These are phyloP conservation scores for Podaxis pistillaris DNA, from an alignment of 768 basidiomycete species.

Conservation along the genomic window DNA sequence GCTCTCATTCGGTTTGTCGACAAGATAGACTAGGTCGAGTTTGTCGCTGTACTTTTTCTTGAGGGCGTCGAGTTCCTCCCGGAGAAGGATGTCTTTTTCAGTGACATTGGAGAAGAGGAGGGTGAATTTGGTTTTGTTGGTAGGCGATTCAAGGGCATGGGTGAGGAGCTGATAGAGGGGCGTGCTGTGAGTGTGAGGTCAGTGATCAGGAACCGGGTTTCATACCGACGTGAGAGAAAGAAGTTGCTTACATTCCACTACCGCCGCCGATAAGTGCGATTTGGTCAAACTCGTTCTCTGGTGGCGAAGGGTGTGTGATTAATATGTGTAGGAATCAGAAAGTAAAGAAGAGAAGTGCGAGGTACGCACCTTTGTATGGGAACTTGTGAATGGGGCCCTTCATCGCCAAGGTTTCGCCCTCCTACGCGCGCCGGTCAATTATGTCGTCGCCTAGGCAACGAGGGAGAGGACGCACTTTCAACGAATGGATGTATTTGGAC, in stretches of 20 bases:
- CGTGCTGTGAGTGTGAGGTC: constrained; percentile 43
- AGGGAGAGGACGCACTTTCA: constrained; percentile 46
- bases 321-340: background rate
- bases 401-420: constrained; percentile 78
- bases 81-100: constrained; percentile 87
- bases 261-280: constrained; percentile 93
- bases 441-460: background rate
- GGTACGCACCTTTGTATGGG: constrained; percentile 68
- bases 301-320: background rate
- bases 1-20: constrained; percentile 68
- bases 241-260: constrained; percentile 72
- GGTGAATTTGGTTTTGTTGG: constrained; percentile 93
- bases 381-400: constrained; percentile 93
- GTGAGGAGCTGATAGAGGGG: constrained; percentile 81
- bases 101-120: constrained; percentile 90
- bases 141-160: constrained; percentile 66
- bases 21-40: constrained; percentile 81
- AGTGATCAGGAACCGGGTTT: no score
- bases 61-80: constrained; percentile 70
- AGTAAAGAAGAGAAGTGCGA: background rate
- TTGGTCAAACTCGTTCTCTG: constrained; percentile 81
- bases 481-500: constrained; percentile 76
- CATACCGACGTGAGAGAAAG: background rate
- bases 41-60: constrained; percentile 66
- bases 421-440: constrained; percentile 25